phyloP scores from a whole-genome alignment of 2,329 filamentous ascomycete genomes.

The Daldinia eschscholtzii region DNA sequence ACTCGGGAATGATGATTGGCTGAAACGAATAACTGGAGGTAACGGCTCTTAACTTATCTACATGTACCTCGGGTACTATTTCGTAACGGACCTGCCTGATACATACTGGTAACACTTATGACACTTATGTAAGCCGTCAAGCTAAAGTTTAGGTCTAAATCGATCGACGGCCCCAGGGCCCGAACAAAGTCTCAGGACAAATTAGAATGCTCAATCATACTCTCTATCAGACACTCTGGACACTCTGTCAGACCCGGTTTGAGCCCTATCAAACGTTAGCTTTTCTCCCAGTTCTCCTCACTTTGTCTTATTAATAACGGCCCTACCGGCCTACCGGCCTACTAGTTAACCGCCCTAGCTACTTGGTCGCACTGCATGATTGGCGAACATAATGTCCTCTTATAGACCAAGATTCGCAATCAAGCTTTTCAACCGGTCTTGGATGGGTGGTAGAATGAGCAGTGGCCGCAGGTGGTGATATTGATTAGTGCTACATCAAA shows the following conservation, averaged over 20 bases:
- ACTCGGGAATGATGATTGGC: slow-evolving; percentile 29
- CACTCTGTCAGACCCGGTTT: slow-evolving; percentile 22
- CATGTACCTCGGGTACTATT: neutral
- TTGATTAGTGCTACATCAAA: slow-evolving; percentile 36
- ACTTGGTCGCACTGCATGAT: slow-evolving; percentile 31
- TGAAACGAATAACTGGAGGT: slow-evolving; percentile 11
- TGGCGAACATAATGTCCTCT: slow-evolving; percentile 26
- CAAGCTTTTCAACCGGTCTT: slow-evolving; percentile 45
- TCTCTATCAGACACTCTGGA: slow-evolving; percentile 15
- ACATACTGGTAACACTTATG: neutral
- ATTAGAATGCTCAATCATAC: slow-evolving; percentile 10
- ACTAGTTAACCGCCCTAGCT: slow-evolving; percentile 12
- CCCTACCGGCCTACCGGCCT: slow-evolving; percentile 10
- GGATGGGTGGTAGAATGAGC: slow-evolving; percentile 22
- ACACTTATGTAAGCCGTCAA: neutral
- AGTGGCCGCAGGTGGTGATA: slow-evolving; percentile 27
- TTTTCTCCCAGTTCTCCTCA: neutral
- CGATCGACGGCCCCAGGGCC: slow-evolving; percentile 27
- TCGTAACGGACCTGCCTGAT: too few species aligned
- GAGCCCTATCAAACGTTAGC: slow-evolving; percentile 36
- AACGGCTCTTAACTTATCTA: neutral
- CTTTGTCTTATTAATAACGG: slow-evolving; percentile 33
- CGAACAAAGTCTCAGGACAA: slow-evolving; percentile 15
- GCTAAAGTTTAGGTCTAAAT: slow-evolving; percentile 26
- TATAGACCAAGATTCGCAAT: slow-evolving; percentile 41